Evolutionary conservation across 768 basidiomycete genomes (phyloP).

Genomic region (Mycena amicta): DNA sequence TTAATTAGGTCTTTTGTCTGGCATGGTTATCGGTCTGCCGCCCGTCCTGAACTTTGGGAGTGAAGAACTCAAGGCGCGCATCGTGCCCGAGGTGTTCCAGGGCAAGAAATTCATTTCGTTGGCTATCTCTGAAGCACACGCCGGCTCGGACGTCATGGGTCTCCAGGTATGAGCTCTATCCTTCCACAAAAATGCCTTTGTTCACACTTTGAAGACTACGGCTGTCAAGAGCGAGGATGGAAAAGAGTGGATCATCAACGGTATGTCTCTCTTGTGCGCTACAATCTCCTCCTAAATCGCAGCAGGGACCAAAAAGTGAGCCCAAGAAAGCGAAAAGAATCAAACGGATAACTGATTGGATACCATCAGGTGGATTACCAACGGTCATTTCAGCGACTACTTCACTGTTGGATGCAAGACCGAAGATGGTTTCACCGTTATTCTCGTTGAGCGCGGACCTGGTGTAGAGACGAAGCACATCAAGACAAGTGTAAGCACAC

Average conservation of each 20-base stretch:
- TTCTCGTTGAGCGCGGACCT: conserved; percentile 71
- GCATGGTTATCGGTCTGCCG: conserved; percentile 84
- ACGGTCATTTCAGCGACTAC: conserved; percentile 59
- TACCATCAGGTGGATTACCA: conserved; percentile 67
- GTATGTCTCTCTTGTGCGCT: conserved; percentile 26
- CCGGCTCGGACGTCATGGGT: conserved; percentile 83
- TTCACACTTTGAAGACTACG: conserved; percentile 49
- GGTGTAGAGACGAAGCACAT: conserved; percentile 71
- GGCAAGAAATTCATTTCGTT: conserved; percentile 86
- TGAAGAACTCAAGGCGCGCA: conserved; percentile 56
- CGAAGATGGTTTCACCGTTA: conserved; percentile 74
- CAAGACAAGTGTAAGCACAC: conserved; percentile 48
- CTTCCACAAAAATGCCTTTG: background rate
- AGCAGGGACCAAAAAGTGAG: conserved; percentile 66
- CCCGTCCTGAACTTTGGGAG: conserved; percentile 89
- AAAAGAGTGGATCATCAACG: conserved; percentile 83
- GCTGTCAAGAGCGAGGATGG: conserved; percentile 83
- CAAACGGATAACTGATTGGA: too few relatives aligned
- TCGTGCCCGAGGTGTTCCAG: conserved; percentile 67
- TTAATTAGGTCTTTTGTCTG: conserved; percentile 60
- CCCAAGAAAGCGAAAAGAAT: too few relatives aligned
- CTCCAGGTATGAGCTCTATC: conserved; percentile 33
- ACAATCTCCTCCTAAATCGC: too few relatives aligned
- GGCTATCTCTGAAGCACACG: conserved; percentile 88
- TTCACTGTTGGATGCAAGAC: conserved; percentile 79